Evolutionary conservation across 2,329 filamentous ascomycete genomes (phyloP), one percentile per base, ranked within the genome.

Genomic region (Calonectria pseudoreteaudii): DNA sequence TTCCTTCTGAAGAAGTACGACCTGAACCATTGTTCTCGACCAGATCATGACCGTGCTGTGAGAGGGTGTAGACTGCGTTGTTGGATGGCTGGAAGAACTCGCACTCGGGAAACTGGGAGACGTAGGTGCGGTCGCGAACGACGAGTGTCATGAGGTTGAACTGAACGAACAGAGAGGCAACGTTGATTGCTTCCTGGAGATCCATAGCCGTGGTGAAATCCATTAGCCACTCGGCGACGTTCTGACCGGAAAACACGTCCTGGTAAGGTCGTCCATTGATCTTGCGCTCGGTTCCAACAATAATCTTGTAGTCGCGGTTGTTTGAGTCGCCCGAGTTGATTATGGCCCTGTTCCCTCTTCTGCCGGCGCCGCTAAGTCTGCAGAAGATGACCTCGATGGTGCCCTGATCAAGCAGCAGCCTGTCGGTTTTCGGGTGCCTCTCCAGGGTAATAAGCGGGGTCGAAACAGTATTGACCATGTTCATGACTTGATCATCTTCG

Each of bases 141-240:
- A 95, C 87, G 41, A 92, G 89, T 79, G 93, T 92, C 78, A 98
- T 96, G 73, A 98, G 88, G 66, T 94, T 94, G 80, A 96, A 93
- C 81, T 96, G 93, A 79, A 98, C 90, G 83, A 98, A 98, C 41
- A 96, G 88, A 23, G 93, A 91, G 18, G 94, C 94, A 76, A 98
- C 92, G 82, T 98, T 94, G 76, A 92, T 89, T 0, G 94, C 94
- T 85, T 98, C 97, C 65, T 94, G 91, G 71, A 94, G 92, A 83
- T 98, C 96, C 31, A 98, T 95, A 38, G 96, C 97, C 0, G 95
- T 98, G 78, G 94, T 97, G 86, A 96, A 98, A 85, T 98, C 96
- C 92, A 98, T 96, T 75, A 99, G 85, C 96, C 96, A 99, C 84
- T 98, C 96, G 16, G 94, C 93, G 0, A 94, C 92, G 9, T 93